Evolutionary conservation across 2,329 filamentous ascomycete genomes (phyloP).

Genomic region (Coleophoma cylindrospora): DNA sequence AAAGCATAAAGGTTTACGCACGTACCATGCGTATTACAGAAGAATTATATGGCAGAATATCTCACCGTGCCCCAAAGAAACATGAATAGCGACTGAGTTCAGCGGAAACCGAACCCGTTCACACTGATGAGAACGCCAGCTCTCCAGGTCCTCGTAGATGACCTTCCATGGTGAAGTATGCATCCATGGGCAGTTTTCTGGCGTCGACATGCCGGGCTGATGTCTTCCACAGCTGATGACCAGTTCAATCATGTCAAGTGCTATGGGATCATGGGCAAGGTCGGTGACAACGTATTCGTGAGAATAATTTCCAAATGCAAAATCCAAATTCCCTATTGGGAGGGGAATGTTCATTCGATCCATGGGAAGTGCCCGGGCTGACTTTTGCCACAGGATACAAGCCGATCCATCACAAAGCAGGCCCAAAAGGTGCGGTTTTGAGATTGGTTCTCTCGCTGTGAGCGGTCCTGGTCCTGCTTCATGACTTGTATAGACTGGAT

Average conservation of each 20-base stretch:
- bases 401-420: constrained; percentile 40
- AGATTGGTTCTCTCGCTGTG: constrained; percentile 22
- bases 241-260: constrained; percentile 26
- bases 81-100: constrained; percentile 29
- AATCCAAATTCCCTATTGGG: constrained; percentile 30
- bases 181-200: constrained; percentile 35
- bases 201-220: constrained; percentile 32
- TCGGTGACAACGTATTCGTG: background rate
- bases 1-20: background rate
- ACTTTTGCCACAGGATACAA: constrained; percentile 35
- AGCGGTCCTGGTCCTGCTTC: constrained; percentile 19
- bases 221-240: constrained; percentile 37
- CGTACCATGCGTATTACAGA: constrained; percentile 37
- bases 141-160: constrained; percentile 30
- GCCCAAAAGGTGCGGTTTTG: constrained; percentile 37
- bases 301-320: constrained; percentile 23
- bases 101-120: constrained; percentile 27
- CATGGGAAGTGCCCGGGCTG: constrained; percentile 21
- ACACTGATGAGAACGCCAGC: constrained; percentile 28
- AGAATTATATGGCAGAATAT: constrained; percentile 37
- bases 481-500: constrained; percentile 29
- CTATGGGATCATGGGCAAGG: background rate
- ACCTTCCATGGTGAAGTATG: constrained; percentile 29
- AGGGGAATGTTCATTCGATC: constrained; percentile 4
- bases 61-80: constrained; percentile 34